Evolutionary conservation across 2,329 filamentous ascomycete genomes (phyloP), one percentile per base, ranked within the genome.

Genomic region (Arthrobotrys musiformis): DNA sequence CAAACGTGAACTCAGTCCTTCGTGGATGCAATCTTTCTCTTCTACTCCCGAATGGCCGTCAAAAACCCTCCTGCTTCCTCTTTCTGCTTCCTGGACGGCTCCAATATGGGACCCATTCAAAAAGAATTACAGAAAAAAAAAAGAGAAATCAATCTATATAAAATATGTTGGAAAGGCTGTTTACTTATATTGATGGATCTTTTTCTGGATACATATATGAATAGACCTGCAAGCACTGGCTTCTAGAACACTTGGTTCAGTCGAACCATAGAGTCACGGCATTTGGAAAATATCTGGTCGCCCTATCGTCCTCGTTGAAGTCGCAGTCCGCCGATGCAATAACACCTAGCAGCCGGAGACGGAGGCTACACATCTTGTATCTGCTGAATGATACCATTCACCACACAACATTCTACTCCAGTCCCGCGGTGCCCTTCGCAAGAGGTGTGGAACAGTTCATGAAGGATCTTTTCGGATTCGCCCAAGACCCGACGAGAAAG

Each of bases 151-250:
- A n/a, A 40, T 15, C 35, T 24, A 37, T 37, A 58, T 50, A 52
- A 26, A n/a, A n/a, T n/a, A n/a, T n/a, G n/a, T 58, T 40, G 69
- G 56, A 60, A 44, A 77, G 48, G 54, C 66, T 77, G 73, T 77
- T 77, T 77, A 77, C 73, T 77, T 77, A 77, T 70, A 67, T 70
- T 70, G 64, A 77, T 76, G 72, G 66, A 52, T 70, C 54, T 58
- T 64, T 58, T 62, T 60, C 28, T 54, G 73, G 81, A 82, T 83
- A 83, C 83, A 84, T 58, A 81, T 79, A 80, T 83, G 80, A 80
- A 85, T 89, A 97, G 93, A 92, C 89, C 86, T 94, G 92, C 88
- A 97, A 94, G 88, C 87, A 88, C 84, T 97, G 93, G 93, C 90
- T 94, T 81, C 84, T 93, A 82, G 87, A 88, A 81, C 89, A 93